A percentile compares a stretch with the other conserved stretches of the same genome.
phyloP scores from a whole-genome alignment of 2,329 filamentous ascomycete species.

The Fusarium sp. region DNA sequence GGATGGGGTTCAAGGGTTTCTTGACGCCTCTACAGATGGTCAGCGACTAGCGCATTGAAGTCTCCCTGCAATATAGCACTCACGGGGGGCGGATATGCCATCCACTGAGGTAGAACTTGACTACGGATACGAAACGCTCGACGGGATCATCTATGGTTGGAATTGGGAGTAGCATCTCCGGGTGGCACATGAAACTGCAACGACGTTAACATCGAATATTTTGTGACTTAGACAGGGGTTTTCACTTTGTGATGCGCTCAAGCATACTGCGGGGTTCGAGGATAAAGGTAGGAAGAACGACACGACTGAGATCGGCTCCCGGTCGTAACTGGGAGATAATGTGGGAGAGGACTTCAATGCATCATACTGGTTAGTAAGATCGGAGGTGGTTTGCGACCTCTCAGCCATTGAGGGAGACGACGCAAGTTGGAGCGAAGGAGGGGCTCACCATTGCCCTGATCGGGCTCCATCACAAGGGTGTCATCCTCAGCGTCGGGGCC shows the following conservation, averaged over 20 bases:
- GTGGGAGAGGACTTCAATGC: constrained; percentile 82
- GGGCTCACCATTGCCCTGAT: constrained; percentile 87
- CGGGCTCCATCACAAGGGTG: constrained; percentile 85
- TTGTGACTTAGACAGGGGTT: constrained; percentile 7
- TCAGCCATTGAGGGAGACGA: constrained; percentile 17
- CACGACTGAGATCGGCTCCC: constrained; percentile 92
- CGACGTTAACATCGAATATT: constrained; percentile 19
- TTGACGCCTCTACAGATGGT: constrained; percentile 81
- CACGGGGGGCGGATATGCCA: constrained; percentile 99
- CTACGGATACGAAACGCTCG: constrained; percentile 90
- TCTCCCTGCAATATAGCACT: constrained; percentile 52
- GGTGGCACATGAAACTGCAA: constrained; percentile 96
- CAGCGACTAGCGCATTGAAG: constrained; percentile 34
- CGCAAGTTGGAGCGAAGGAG: constrained; percentile 15
- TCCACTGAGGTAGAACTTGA: constrained; percentile 97
- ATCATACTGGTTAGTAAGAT: constrained; percentile 31
- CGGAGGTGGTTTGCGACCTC: constrained; percentile 15
- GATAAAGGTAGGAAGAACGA: constrained; percentile 97
- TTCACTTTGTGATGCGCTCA: constrained; percentile 96
- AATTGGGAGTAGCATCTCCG: constrained; percentile 92
- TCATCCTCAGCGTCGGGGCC: constrained; percentile 69
- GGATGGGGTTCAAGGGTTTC: constrained; percentile 95
- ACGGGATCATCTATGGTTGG: constrained; percentile 88
- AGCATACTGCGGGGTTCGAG: constrained; percentile 98
- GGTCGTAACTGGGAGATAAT: constrained; percentile 98